Conservation (phyloP, 352 stramenopile genomes). For the Phytophthora pisi region DNA sequence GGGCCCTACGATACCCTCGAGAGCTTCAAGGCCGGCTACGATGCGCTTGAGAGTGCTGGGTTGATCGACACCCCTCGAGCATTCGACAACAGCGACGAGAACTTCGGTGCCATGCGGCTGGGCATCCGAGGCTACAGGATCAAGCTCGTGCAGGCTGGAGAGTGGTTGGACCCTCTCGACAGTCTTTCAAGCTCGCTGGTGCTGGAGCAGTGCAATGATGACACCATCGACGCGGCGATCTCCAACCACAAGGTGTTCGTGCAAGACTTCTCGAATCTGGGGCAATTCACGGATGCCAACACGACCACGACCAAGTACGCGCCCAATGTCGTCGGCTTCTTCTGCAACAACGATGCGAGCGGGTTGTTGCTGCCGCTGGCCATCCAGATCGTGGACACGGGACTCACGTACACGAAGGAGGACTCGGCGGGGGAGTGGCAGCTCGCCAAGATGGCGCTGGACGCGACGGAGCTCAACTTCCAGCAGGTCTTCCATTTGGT, state of each 20-base stretch:
- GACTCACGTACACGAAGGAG: conserved; percentile 34
- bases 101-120: conserved; percentile 37
- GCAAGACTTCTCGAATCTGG: conserved; percentile 29
- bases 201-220: conserved; percentile 23
- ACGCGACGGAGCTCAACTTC: conserved; percentile 40
- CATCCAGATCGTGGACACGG: conserved; percentile 38
- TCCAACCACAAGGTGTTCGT: conserved; percentile 34
- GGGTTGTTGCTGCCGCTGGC: conserved; percentile 33
- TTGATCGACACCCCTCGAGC: conserved; percentile 34
- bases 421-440: conserved; percentile 38
- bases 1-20: conserved; percentile 31
- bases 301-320: conserved; percentile 35
- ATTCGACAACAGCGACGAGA: conserved; percentile 41
- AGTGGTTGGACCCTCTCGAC: conserved; percentile 27
- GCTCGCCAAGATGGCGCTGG: conserved; percentile 48
- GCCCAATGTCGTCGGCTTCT: conserved; percentile 41
- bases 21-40: conserved; percentile 34
- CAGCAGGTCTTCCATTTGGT: conserved; percentile 36
- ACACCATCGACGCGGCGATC: conserved; percentile 19
- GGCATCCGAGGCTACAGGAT: conserved; percentile 39
- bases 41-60: conserved; percentile 21
- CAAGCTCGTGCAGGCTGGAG: conserved; percentile 20
- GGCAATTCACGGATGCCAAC: conserved; percentile 28
- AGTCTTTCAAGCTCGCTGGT: conserved; percentile 17
- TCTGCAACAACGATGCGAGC: conserved; percentile 33